Percentiles rank a stretch among this genome's conserved stretches.
These are phyloP conservation scores for Eucalyptus decipiens DNA, from an alignment of 345 rosid genomes.

Conservation along the genomic window DNA sequence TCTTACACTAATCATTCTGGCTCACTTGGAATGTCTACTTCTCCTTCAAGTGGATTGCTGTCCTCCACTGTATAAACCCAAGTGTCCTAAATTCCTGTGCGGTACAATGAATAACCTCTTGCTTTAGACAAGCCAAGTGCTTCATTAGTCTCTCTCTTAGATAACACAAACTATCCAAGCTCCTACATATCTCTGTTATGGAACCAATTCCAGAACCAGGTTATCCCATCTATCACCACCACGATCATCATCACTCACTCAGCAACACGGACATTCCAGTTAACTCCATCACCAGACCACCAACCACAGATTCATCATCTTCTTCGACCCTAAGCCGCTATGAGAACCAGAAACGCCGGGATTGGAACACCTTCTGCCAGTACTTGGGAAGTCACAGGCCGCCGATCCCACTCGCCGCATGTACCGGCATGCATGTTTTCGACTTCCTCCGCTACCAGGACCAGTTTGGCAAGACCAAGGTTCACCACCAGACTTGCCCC, in stretches of 20 bases:
- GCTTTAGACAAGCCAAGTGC: neutral
- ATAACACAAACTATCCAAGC: neutral
- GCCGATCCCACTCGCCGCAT: constrained; percentile 36
- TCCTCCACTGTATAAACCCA: neutral
- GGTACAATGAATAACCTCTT: neutral
- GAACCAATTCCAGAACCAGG: neutral
- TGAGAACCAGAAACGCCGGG: constrained; percentile 68
- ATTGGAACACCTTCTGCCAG: constrained; percentile 72
- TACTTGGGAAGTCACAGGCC: constrained; percentile 56
- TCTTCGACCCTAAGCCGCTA: constrained; percentile 36
- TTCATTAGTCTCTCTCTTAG: neutral
- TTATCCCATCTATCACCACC: neutral
- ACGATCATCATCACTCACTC: neutral
- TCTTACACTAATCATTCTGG: neutral
- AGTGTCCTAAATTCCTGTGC: neutral
- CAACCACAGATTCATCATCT: neutral
- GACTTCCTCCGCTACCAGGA: constrained; percentile 69
- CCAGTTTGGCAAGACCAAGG: constrained; percentile 67
- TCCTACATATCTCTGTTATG: neutral
- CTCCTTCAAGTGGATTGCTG: neutral
- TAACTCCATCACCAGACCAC: neutral
- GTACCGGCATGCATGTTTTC: constrained; percentile 63
- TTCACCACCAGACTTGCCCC: constrained; percentile 48
- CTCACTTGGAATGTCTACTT: neutral
- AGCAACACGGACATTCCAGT: neutral